phyloP scores from a whole-genome alignment of 768 basidiomycete species.

The Mrakia gelida region DNA sequence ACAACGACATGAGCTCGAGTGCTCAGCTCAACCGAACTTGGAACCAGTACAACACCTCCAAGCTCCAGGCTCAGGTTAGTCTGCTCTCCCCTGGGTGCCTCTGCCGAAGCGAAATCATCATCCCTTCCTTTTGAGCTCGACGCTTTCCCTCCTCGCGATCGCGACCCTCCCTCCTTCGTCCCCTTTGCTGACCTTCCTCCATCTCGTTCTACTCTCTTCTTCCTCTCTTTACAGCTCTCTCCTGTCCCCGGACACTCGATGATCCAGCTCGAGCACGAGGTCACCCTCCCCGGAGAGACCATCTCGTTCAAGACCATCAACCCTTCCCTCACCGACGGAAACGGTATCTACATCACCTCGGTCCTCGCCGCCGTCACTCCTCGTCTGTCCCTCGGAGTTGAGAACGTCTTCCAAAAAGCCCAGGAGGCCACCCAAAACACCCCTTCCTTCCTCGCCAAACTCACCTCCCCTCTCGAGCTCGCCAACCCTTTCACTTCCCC shows the following conservation, averaged over 20 bases:
- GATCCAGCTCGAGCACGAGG: slow-evolving; percentile 92
- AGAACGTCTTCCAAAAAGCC: slow-evolving; percentile 74
- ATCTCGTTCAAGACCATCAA: slow-evolving; percentile 84
- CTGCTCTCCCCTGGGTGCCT: background rate
- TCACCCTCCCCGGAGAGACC: slow-evolving; percentile 78
- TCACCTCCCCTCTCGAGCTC: slow-evolving; percentile 42
- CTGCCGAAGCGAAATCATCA: background rate
- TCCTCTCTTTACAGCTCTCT: slow-evolving; percentile 65
- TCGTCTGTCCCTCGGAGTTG: slow-evolving; percentile 80
- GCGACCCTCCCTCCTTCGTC: background rate
- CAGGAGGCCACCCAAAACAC: slow-evolving; percentile 58
- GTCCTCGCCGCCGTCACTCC: slow-evolving; percentile 90
- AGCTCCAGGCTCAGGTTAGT: slow-evolving; percentile 79
- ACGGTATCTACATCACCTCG: slow-evolving; percentile 86
- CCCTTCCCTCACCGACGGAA: slow-evolving; percentile 73
- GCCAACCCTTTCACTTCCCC: slow-evolving; percentile 39
- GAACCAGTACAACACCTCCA: slow-evolving; percentile 70
- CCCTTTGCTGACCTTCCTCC: slow-evolving; percentile 9
- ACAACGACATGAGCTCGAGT: slow-evolving; percentile 86
- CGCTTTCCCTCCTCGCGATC: background rate
- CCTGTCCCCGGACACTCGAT: slow-evolving; percentile 73
- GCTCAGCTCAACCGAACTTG: slow-evolving; percentile 87
- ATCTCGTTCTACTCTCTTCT: slow-evolving; percentile 51
- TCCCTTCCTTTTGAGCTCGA: background rate
- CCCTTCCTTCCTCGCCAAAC: slow-evolving; percentile 46